Evolutionary conservation across 2,329 filamentous ascomycete species (phyloP).

Genomic region (Podosphaera aphanis): DNA sequence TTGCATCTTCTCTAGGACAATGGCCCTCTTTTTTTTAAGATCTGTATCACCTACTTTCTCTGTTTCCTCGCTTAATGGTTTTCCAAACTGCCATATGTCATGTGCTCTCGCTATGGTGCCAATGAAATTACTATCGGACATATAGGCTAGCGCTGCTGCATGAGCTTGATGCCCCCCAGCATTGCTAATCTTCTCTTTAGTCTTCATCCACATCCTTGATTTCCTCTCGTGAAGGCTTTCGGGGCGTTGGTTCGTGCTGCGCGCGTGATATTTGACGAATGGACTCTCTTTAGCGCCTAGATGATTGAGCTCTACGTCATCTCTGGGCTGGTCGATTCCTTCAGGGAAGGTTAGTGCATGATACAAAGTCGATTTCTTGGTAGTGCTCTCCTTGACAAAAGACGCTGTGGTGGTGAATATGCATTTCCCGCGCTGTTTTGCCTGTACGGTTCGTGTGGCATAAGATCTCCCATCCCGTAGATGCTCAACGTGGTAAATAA

Average conservation of each 20-base stretch:
- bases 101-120: slow-evolving; percentile 68
- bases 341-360: slow-evolving; percentile 41
- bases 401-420: slow-evolving; percentile 94
- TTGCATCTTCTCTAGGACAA: slow-evolving; percentile 21
- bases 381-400: slow-evolving; percentile 47
- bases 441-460: slow-evolving; percentile 86
- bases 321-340: slow-evolving; percentile 19
- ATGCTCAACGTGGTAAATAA: slow-evolving; percentile 85
- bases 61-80: slow-evolving; percentile 14
- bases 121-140: slow-evolving; percentile 84
- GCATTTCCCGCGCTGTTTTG: slow-evolving; percentile 61
- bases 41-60: background rate
- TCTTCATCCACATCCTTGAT: slow-evolving; percentile 51
- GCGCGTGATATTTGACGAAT: slow-evolving; percentile 32
- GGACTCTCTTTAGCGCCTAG: slow-evolving; percentile 18
- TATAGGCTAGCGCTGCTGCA: slow-evolving; percentile 71
- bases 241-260: slow-evolving; percentile 28
- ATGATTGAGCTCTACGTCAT: slow-evolving; percentile 18
- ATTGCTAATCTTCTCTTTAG: slow-evolving; percentile 48
- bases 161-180: slow-evolving; percentile 59
- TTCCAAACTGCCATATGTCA: slow-evolving; percentile 50
- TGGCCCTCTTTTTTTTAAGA: slow-evolving; percentile 19
- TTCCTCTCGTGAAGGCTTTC: slow-evolving; percentile 39
- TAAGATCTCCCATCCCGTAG: slow-evolving; percentile 80
- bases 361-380: slow-evolving; percentile 27